Conservation (phyloP, 352 stramenopile species). For the Globisporangium iwayamae region DNA sequence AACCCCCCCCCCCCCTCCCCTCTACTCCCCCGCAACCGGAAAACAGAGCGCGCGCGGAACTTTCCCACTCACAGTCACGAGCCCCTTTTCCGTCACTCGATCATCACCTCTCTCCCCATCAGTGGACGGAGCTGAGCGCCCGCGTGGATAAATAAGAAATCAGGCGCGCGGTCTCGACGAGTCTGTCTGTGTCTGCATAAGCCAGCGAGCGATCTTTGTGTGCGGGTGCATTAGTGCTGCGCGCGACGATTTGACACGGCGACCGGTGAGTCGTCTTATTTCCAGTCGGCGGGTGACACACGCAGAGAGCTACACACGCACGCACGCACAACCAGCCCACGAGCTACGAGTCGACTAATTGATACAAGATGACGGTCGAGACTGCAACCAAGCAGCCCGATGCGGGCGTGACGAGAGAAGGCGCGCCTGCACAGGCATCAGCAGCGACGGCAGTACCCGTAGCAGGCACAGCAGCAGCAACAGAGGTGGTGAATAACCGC, state of each 20-base stretch:
- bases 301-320: constrained; percentile 2
- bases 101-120: background rate
- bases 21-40: background rate
- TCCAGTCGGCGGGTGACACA: constrained; percentile 3
- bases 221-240: background rate
- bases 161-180: background rate
- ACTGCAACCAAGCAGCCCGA: constrained; percentile 1
- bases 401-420: constrained; percentile 11
- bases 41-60: constrained; percentile 11
- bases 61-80: constrained; percentile 5
- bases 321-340: background rate
- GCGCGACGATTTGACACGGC: background rate
- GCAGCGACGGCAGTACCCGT: background rate
- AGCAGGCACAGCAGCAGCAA: constrained; percentile 3
- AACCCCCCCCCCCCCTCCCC: background rate
- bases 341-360: background rate
- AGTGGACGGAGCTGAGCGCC: background rate
- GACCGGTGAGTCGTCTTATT: background rate
- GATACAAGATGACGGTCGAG: constrained; percentile 11
- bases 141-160: constrained; percentile 10
- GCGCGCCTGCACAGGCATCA: background rate
- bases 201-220: background rate
- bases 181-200: background rate
- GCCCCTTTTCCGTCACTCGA: background rate
- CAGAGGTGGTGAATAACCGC: constrained; percentile 33